phyloP scores from a whole-genome alignment of 2,329 filamentous ascomycete genomes.

The Arachnomyces sp. region DNA sequence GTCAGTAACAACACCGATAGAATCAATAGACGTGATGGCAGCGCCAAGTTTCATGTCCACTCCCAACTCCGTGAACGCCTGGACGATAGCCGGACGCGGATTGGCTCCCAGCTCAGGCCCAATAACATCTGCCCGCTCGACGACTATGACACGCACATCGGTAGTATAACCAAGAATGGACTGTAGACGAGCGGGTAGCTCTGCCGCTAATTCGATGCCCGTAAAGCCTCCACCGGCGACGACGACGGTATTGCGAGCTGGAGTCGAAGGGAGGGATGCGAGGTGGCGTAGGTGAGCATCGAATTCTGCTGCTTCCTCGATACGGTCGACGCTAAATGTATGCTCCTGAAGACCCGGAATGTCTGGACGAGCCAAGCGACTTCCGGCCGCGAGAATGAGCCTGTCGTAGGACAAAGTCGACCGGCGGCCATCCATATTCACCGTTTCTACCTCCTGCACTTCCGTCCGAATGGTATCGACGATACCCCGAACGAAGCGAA shows the following conservation, averaged over 20 bases:
- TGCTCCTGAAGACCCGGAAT: constrained; percentile 26
- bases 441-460: too few species aligned
- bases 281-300: constrained; percentile 26
- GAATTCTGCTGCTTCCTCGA: constrained; percentile 19
- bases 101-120: constrained; percentile 28
- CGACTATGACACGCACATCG: constrained; percentile 18
- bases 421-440: constrained; percentile 5
- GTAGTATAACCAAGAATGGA: constrained; percentile 4
- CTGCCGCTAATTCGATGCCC: constrained; percentile 21
- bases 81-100: constrained; percentile 25
- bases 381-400: constrained; percentile 33
- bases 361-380: constrained; percentile 22
- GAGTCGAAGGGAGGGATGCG: constrained; percentile 15
- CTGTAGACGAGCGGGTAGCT: constrained; percentile 25
- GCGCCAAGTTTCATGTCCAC: constrained; percentile 25
- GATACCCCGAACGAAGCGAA: too few species aligned
- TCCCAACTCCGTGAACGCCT: constrained; percentile 24
- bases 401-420: constrained; percentile 23
- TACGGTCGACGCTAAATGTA: constrained; percentile 29
- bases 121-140: constrained; percentile 22
- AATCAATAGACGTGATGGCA: constrained; percentile 20
- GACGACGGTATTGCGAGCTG: constrained; percentile 28
- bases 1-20: constrained; percentile 16
- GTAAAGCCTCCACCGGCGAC: constrained; percentile 31
- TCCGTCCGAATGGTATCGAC: too few species aligned